Base-by-base conservation (phyloP, 2,329 filamentous ascomycete genomes). In the Biscogniauxia mediterranea region DNA sequence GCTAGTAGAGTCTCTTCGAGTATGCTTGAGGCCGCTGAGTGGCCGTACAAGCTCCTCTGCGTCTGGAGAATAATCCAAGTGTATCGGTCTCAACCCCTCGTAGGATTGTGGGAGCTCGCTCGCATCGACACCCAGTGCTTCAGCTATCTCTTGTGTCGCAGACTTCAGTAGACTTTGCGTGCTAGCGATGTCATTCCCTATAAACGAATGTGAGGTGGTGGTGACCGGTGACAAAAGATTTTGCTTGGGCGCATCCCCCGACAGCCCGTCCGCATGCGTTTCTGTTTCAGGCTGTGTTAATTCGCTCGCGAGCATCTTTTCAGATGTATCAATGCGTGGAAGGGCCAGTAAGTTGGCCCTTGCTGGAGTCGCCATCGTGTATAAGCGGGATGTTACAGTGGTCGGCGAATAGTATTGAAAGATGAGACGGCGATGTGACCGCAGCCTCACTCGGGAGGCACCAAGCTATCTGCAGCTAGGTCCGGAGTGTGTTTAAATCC, bases 81-180 rank as follows among this genome's bases (percentile, higher is more conserved):
- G 54, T 19, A 56, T 57, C 6, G 58, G 55, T 46, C 28, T 51
- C 2, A 55, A 38, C 8, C 52, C 28, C 15, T 67, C 56, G 56
- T 66, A 69, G 7, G 66, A 60, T 23, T 70, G 65, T 26, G 71
- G 70, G 3, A 73, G 63, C n/a, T 69, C 65, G 56, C 66, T 71
- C 7, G 67, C 61, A 32, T 70, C 68, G 42, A 74, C 61, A 2
- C 70, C 70, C 17, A 73, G 64, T 46, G 69, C 71, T 55, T 70
- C 59, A 15, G 71, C 72, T 23, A 74, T 68, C 1, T 61, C 67
- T 11, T 58, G 64, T 3, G 64, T 63, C 5, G 68, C 66, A 38
- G 69, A 70, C 57, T 65, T 67, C 28, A 71, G 63, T 3, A 69
- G 54, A 3, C 69, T 63, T 13, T 67, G 62, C 0, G 64, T 63